phyloP scores from a whole-genome alignment of 805 yeast genomes.

The Candida pseudofarinosa region DNA sequence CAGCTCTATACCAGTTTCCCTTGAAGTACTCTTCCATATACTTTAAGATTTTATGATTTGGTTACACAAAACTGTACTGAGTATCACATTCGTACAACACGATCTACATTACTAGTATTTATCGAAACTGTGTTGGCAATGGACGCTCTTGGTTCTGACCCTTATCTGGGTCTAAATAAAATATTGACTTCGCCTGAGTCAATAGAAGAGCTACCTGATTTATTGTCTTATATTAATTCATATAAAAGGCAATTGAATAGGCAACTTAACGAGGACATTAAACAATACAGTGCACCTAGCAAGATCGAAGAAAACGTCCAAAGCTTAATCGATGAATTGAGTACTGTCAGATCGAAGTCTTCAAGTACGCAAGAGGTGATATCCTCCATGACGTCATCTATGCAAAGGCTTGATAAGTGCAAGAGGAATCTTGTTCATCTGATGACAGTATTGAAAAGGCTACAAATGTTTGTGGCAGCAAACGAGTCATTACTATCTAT shows the following conservation, averaged over 20 bases:
- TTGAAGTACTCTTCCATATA: too few species aligned
- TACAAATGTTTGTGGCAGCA: constrained; percentile 81
- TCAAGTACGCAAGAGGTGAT: constrained; percentile 57
- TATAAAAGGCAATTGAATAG: constrained; percentile 49
- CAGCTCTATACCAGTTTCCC: too few species aligned
- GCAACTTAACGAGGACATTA: constrained; percentile 39
- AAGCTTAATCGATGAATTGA: constrained; percentile 41
- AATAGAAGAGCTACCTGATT: constrained; percentile 46
- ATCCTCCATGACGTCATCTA: constrained; percentile 67
- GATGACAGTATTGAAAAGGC: constrained; percentile 80
- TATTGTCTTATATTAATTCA: constrained; percentile 45
- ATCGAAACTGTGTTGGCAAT: constrained; percentile 2
- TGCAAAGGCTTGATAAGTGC: constrained; percentile 73
- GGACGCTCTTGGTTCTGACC: constrained; percentile 41
- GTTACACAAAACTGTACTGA: neutral
- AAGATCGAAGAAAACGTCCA: constrained; percentile 31
- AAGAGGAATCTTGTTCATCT: constrained; percentile 80
- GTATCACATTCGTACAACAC: neutral
- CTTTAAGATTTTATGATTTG: too few species aligned
- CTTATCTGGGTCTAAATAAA: constrained; percentile 46
- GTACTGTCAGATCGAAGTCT: constrained; percentile 46
- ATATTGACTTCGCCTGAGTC: constrained; percentile 50
- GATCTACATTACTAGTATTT: neutral
- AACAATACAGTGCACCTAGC: constrained; percentile 26
- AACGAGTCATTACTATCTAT: constrained; percentile 54